Base-by-base conservation (phyloP, 2,329 filamentous ascomycete species). In the Colletotrichum phormii region DNA sequence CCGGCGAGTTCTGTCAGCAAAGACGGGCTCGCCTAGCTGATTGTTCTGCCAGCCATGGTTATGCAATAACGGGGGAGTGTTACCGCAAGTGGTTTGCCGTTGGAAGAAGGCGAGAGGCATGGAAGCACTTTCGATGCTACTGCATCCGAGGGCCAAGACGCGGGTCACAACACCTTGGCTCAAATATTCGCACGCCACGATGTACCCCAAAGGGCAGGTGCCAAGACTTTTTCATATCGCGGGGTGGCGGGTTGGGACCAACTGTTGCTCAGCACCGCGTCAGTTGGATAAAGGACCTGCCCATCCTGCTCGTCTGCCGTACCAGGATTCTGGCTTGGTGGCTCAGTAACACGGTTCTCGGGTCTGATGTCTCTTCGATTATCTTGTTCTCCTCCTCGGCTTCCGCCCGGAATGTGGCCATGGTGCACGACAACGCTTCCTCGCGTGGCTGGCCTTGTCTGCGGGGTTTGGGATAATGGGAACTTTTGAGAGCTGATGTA, bases 131-230 rank as follows among this genome's bases (percentile, higher is more conserved):
- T 42, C 35, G 35, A 42, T 42, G 35, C 35, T 42, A 6, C 35
- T 42, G 35, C 35, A 42, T 15, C 35, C 35, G 13, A 42, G 35
- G 13, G 42, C 15, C 33, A 49, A 63, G n/a, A n/a, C 37, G 31
- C 51, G 46, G 29, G 15, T 54, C 24, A 22, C 37, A 53, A 60
- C 53, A 26, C 59, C 33, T 57, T 58, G 70, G 37, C 64, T 55
- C 7, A 24, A 31, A 54, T 55, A 33, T 59, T 29, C 4, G 59
- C 33, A 53, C 70, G 60, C 59, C 60, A 51, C 70, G 54, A 61
- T 70, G 70, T 72, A 70, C 70, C 66, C 1, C 35, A 70, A 64
- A 35, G 11, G 70, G 70, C 70, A 72, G 70, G 70, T 72, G 70
- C 70, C 66, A 72, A 72, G 70, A 29, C 60, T 60, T 46, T 37